Evolutionary conservation across 1,284 basidiomycete species (phyloP).

Genomic region (Leccinum ponderosum): DNA sequence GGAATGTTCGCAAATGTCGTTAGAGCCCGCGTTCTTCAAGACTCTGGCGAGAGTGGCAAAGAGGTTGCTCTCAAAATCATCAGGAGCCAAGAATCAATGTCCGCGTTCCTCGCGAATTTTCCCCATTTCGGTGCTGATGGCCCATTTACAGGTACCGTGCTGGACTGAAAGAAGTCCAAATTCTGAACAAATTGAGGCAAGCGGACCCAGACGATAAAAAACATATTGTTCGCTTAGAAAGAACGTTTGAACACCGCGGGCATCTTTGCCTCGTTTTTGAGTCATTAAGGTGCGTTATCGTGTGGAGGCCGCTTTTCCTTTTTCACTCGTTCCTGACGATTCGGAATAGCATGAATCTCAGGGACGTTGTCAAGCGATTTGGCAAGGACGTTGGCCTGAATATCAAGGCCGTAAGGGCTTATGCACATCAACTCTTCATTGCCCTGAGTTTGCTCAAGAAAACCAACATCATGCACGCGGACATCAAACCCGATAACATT

Average conservation of each 20-base stretch:
- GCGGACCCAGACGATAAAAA: conserved; percentile 97
- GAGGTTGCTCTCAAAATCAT: conserved; percentile 99
- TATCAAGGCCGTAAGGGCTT: conserved; percentile 95
- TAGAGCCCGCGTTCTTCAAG: conserved; percentile 82
- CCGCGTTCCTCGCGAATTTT: conserved; percentile 35
- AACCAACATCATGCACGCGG: conserved; percentile 94
- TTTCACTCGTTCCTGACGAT: conserved; percentile 11
- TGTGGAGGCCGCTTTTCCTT: background rate
- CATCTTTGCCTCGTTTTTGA: conserved; percentile 98
- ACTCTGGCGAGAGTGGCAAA: conserved; percentile 59
- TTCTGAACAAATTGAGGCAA: conserved; percentile 83
- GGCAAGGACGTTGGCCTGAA: conserved; percentile 98
- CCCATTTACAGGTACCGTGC: conserved; percentile 79
- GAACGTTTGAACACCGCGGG: conserved; percentile 95
- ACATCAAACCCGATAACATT: conserved; percentile 98
- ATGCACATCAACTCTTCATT: conserved; percentile 95
- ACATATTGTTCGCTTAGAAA: conserved; percentile 88
- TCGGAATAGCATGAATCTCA: conserved; percentile 86
- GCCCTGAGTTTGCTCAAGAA: conserved; percentile 86
- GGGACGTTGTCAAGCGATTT: conserved; percentile 98
- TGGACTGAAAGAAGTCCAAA: conserved; percentile 90
- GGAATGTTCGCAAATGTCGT: conserved; percentile 99
- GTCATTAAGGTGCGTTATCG: conserved; percentile 70
- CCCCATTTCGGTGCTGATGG: conserved; percentile 7
- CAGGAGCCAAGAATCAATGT: conserved; percentile 97